Evolutionary conservation across 768 basidiomycete species (phyloP).

Genomic region (Rhodotorula babjevae): DNA sequence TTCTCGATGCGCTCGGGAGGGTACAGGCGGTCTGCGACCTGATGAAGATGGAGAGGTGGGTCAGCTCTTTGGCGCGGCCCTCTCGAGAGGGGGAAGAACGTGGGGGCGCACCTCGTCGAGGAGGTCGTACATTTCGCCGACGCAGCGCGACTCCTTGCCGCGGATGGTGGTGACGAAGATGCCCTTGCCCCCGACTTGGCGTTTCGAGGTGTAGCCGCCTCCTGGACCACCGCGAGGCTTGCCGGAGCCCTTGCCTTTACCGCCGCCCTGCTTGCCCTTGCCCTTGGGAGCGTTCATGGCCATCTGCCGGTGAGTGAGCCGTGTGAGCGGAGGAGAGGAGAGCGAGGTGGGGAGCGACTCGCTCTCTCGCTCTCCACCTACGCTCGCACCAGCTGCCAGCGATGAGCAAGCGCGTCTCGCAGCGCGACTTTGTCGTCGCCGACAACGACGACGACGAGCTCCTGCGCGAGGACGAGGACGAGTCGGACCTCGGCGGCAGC

Average conservation of each 20-base stretch:
- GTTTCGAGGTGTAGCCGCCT: constrained; percentile 22
- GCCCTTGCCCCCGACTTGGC: constrained; percentile 34
- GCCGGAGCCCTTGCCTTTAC: neutral
- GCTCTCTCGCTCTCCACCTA: neutral
- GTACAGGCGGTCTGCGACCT: constrained; percentile 37
- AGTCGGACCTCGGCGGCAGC: constrained; percentile 6
- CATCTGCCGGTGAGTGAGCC: neutral
- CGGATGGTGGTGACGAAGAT: constrained; percentile 33
- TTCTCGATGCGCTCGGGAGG: constrained; percentile 24
- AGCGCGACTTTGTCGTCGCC: constrained; percentile 11
- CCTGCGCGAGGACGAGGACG: constrained; percentile 17
- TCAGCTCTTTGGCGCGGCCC: neutral
- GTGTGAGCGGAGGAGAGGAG: neutral
- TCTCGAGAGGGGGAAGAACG: no score
- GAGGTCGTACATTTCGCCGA: constrained; percentile 29
- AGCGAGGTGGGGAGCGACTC: neutral
- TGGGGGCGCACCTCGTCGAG: constrained; percentile 29
- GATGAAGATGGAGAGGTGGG: neutral
- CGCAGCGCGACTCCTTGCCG: constrained; percentile 30
- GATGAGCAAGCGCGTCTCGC: constrained; percentile 3
- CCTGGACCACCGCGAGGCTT: neutral
- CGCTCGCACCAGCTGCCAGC: neutral
- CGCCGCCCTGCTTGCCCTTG: constrained; percentile 2
- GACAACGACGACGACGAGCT: constrained; percentile 16
- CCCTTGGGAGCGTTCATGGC: neutral